Evolutionary conservation across 345 rosid genomes (phyloP), one percentile per base, ranked within the genome.

Genomic region (Eucalyptus microcorys): DNA sequence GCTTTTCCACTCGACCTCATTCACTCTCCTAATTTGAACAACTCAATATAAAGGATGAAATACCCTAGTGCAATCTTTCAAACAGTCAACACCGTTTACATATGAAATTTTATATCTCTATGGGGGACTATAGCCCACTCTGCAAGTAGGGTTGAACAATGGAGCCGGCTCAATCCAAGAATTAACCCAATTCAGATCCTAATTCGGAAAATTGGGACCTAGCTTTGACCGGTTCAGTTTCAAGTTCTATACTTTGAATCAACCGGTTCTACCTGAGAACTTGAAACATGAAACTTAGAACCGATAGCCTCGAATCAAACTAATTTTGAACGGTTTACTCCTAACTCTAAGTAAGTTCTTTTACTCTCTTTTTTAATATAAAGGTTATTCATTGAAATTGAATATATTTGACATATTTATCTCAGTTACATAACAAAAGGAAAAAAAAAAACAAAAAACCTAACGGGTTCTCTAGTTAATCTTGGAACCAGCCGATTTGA

Each of bases 231-330:
- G 5, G 19, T 64, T 64, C 5, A n/a, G 0, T 64, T 64, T 14
- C 37, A n/a, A 64, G 19, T 7, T 64, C 3, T 64, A 64, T 14
- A 7, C 37, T 7, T 14, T n/a, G 19, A 13, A 64, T 16, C 5
- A 2, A 64, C 10, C 0, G 4, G 10, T n/a, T 64, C 37, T 64
- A 3, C 37, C 2, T 3, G 1, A 14, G n/a, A 59, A 59, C 15
- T 27, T 27, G n/a, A 26, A 27, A 59, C n/a, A 5, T 59, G 14
- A 26, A 59, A 59, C 66, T 26, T 59, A 12, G 1, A 59, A 3
- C 7, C 1, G 1, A 26, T 7, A 7, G 17, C 19, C 37, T 64
- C 1, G 2, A n/a, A n/a, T 14, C 0, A 0, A 64, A 64, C 8
- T 64, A 16, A n/a, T 7, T 64, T 14, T 64, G 76, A 14, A 64